Evolutionary conservation across 805 yeast species (phyloP).

Genomic region (Lachancea lanzarotensis): DNA sequence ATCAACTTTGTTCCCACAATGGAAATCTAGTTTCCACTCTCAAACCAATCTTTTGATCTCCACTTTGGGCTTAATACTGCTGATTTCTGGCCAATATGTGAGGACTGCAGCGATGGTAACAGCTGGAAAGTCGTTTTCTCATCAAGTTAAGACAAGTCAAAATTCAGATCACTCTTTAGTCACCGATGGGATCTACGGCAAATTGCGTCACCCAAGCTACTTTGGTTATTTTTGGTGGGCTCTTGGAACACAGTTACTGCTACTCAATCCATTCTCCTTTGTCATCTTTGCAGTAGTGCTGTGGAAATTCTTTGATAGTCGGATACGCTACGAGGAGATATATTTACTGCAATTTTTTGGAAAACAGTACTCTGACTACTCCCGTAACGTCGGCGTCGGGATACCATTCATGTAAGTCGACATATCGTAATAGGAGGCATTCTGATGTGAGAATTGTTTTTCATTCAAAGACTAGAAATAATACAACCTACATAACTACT

Average conservation of each 20-base stretch:
- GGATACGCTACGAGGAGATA: conserved; percentile 70
- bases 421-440: too few species aligned
- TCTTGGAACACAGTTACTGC: conserved; percentile 67
- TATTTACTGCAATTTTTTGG: conserved; percentile 66
- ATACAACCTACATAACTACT: conserved; percentile 7
- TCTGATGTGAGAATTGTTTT: too few species aligned
- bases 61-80: conserved; percentile 42
- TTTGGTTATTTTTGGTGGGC: conserved; percentile 94
- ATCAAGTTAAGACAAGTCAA: conserved; percentile 54
- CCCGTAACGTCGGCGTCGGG: conserved; percentile 41
- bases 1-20: conserved; percentile 35
- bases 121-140: conserved; percentile 83
- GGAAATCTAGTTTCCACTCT: conserved; percentile 20
- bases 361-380: conserved; percentile 51
- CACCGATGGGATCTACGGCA: conserved; percentile 63
- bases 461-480: not conserved
- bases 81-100: conserved; percentile 55
- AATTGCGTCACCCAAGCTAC: conserved; percentile 82
- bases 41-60: conserved; percentile 15
- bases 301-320: conserved; percentile 57
- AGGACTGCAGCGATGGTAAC: conserved; percentile 80
- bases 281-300: conserved; percentile 50
- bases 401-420: conserved; percentile 51
- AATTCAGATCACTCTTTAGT: conserved; percentile 57
- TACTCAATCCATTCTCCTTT: conserved; percentile 59